A percentile compares a stretch with the other conserved stretches of the same genome.
phyloP scores from a whole-genome alignment of 2,329 filamentous ascomycete genomes.

The Cordyceps militaris region DNA sequence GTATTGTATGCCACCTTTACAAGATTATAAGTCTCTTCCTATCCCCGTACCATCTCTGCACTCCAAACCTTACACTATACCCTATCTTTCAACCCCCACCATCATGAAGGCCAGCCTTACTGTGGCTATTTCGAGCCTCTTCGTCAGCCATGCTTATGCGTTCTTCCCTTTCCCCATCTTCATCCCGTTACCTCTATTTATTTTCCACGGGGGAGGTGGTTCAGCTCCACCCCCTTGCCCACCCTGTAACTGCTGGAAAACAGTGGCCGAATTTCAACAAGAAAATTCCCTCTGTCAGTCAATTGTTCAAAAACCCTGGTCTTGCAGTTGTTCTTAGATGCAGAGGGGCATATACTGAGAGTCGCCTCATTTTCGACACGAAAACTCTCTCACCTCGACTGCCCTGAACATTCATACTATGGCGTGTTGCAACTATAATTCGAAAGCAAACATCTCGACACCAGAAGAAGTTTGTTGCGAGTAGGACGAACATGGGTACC shows the following conservation, averaged over 20 bases:
- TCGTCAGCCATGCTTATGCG: neutral
- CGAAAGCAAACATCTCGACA: neutral
- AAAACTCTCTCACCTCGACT: neutral
- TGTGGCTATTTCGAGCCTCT: neutral
- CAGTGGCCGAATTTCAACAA: neutral
- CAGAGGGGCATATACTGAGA: neutral
- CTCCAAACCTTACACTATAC: neutral
- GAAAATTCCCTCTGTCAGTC: neutral
- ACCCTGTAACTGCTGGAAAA: neutral
- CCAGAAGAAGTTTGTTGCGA: neutral
- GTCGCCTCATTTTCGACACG: neutral
- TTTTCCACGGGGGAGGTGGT: neutral
- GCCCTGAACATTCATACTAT: neutral
- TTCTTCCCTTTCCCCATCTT: neutral
- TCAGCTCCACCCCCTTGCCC: neutral
- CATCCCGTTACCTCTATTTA: neutral
- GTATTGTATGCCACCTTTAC: neutral
- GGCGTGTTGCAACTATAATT: neutral
- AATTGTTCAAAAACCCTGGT: neutral
- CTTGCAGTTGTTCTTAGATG: neutral
- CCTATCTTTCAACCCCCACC: neutral
- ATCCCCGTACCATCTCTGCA: neutral
- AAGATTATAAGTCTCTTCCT: neutral
- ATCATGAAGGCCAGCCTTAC: neutral
- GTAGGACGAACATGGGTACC: neutral